Evolutionary conservation across 164 flowering plant genomes (phyloP).

Genomic region (Vitis rupestris): DNA sequence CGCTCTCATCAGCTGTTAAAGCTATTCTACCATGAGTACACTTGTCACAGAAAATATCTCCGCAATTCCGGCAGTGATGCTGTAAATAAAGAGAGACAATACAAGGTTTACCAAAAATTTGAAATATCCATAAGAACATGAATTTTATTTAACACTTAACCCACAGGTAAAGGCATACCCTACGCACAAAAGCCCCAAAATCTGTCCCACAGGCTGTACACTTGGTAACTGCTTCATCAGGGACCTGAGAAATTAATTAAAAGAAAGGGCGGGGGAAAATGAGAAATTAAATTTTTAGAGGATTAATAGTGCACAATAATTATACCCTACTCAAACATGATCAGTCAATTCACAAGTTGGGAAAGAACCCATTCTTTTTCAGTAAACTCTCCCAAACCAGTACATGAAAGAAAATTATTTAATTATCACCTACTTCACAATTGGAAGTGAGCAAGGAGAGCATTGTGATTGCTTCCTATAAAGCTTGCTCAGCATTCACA

Average conservation of each 20-base stretch:
- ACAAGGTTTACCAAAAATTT: not conserved
- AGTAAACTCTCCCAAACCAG: too few relatives aligned
- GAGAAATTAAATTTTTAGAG: too few relatives aligned
- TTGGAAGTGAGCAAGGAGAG: too few relatives aligned
- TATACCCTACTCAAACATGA: too few relatives aligned
- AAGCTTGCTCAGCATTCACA: too few relatives aligned
- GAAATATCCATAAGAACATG: not conserved
- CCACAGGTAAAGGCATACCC: conserved; percentile 34
- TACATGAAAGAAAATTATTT: too few relatives aligned
- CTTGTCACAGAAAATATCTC: conserved; percentile 97
- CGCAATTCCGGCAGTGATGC: conserved; percentile 99
- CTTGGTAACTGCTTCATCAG: conserved; percentile 90
- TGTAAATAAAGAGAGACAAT: conserved; percentile 27
- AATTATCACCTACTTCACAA: too few relatives aligned
- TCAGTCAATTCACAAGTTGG: too few relatives aligned
- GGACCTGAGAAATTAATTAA: conserved; percentile 49
- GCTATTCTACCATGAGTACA: conserved; percentile 93
- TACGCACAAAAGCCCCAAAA: conserved; percentile 83
- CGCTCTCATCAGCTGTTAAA: conserved; percentile 84
- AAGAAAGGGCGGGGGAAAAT: not conserved
- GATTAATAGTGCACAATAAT: too few relatives aligned
- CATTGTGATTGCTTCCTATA: too few relatives aligned
- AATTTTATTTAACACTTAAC: not conserved
- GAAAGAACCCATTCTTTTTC: too few relatives aligned
- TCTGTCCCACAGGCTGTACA: conserved; percentile 84